Base-by-base conservation (phyloP, 2,329 filamentous ascomycete species). In the Lachnellula arida region DNA sequence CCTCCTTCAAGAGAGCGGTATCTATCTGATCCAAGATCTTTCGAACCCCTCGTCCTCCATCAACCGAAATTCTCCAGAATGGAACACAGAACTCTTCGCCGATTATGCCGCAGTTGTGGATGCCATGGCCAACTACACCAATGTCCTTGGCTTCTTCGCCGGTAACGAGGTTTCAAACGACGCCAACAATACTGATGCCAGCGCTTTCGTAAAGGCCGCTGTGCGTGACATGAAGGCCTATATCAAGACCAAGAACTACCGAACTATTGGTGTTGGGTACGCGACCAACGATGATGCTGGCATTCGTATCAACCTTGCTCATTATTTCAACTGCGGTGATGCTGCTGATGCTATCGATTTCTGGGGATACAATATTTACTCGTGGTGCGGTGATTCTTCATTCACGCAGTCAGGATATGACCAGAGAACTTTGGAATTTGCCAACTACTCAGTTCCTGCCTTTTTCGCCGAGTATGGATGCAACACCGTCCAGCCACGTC, bases 291-390 rank as follows among this genome's bases (percentile, higher is more conserved):
- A 97, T 66, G 92, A 97, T 73, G 81, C 85, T 42, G 80, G 84
- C 22, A 95, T 96, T 66, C 89, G 94, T 73, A 80, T 80, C 63
- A 79, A 91, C 68, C 84, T 97, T 69, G 89, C 91, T 65, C 78
- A 91, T 71, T 99, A 96, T 82, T 97, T 99, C 78, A 92, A 96
- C 81, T 99, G 94, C 71, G 89, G 92, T 58, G 73, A 83, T 59
- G 71, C 78, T 35, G 76, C 78, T 8, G 74, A 75, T 69, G 73
- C 88, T 59, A 96, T 97, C 63, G 94, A 99, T 75, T 97, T 95
- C 80, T 99, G 92, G 89, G 94, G 94, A 57, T 97, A 97, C 87
- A 99, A 99, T 81, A 96, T 97, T 77, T 99, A 99, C 82, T 96
- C 92, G 52, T 99, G 94, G 94, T 99, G 94, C 73, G 94, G 93